Conservation (phyloP, 306 rosid genomes). For the Macrotyloma uniflorum region DNA sequence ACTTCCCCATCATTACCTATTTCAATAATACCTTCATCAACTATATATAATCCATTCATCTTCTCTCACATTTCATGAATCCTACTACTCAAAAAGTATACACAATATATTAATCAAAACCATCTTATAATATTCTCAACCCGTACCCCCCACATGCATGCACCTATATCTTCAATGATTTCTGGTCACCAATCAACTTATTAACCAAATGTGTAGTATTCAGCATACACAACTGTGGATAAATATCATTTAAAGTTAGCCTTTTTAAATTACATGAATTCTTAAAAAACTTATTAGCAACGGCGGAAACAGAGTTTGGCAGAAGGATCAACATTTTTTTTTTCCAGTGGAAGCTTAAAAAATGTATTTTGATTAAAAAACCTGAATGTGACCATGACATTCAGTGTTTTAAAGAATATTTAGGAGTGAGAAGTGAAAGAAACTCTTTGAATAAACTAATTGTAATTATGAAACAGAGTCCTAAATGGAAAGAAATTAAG, state of each 20-base stretch:
- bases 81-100: neutral
- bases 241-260: no score
- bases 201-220: no score
- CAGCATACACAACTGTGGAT: no score
- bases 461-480: neutral
- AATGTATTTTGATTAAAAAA: no score
- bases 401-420: no score
- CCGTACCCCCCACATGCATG: neutral
- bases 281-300: no score
- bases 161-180: neutral
- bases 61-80: neutral
- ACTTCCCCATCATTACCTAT: constrained; percentile 17
- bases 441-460: neutral
- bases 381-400: no score
- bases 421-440: neutral
- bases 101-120: neutral
- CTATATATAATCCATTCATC: neutral
- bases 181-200: neutral
- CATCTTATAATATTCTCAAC: neutral
- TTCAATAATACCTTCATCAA: neutral
- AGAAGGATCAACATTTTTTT: no score
- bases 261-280: no score
- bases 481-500: neutral
- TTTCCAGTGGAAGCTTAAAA: no score
- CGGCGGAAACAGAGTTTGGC: no score